phyloP scores from a whole-genome alignment of 306 rosid genomes.

The Vigna radiata region DNA sequence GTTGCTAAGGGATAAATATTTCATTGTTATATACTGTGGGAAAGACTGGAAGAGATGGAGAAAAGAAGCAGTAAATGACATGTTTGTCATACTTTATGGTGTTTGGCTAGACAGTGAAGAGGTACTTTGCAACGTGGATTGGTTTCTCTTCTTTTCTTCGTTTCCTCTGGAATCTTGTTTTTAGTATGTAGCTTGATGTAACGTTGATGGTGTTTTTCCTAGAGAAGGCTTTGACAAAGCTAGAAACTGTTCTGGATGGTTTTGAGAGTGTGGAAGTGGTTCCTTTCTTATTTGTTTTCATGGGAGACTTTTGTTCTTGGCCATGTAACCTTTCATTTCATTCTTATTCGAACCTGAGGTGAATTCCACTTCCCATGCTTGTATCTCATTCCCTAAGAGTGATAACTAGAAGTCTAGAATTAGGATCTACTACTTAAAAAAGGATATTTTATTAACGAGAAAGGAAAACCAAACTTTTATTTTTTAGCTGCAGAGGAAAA shows the following conservation, averaged over 20 bases:
- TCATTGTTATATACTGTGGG: too few relatives aligned
- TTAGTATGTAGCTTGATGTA: conserved; percentile 36
- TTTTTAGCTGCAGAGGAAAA: too few relatives aligned
- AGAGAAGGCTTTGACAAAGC: conserved; percentile 84
- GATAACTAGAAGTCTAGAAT: conserved; percentile 27
- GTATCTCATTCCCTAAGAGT: conserved; percentile 21
- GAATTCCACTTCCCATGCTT: conserved; percentile 36
- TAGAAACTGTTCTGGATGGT: conserved; percentile 71
- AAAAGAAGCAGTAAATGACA: conserved; percentile 77
- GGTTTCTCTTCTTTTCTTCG: not conserved
- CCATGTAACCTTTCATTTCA: conserved; percentile 87
- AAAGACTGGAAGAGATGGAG: conserved; percentile 74
- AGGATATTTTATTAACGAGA: conserved; percentile 5
- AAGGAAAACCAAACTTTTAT: too few relatives aligned
- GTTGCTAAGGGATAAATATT: too few relatives aligned
- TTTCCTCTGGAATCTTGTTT: conserved; percentile 22
- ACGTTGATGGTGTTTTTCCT: conserved; percentile 56
- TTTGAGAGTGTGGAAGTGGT: conserved; percentile 83
- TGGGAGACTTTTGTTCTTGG: conserved; percentile 91
- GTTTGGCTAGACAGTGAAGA: conserved; percentile 91
- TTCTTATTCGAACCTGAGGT: conserved; percentile 80
- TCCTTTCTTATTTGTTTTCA: conserved; percentile 88
- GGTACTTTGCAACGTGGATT: conserved; percentile 55
- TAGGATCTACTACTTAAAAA: conserved; percentile 20
- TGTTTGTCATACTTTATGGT: conserved; percentile 87